phyloP scores from a whole-genome alignment of 768 basidiomycete species.

The Suillus spraguei region DNA sequence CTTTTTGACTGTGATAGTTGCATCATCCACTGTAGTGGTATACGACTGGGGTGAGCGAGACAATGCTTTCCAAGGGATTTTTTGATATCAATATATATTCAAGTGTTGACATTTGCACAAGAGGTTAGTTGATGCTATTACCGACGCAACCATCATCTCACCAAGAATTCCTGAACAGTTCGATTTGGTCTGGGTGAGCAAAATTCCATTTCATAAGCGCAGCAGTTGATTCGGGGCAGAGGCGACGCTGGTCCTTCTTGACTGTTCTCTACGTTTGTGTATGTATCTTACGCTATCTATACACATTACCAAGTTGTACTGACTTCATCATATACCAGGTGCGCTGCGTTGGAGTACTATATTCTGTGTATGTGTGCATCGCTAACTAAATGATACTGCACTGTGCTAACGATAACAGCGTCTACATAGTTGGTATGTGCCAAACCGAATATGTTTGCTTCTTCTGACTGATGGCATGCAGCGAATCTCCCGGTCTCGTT shows the following conservation, averaged over 20 bases:
- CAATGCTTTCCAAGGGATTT: background rate
- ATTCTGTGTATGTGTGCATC: background rate
- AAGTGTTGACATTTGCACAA: background rate
- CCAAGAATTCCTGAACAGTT: background rate
- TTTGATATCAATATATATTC: background rate
- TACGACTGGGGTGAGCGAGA: background rate
- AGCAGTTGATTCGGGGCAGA: background rate
- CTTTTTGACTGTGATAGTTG: background rate
- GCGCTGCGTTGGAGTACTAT: background rate
- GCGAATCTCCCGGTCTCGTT: background rate
- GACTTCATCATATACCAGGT: background rate
- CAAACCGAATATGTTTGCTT: background rate
- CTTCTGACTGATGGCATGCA: background rate
- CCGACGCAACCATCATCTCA: background rate
- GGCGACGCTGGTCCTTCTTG: background rate
- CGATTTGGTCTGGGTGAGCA: background rate
- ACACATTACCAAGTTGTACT: background rate
- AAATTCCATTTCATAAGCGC: background rate
- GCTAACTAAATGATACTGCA: background rate
- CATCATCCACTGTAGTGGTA: background rate
- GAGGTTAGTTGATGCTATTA: background rate
- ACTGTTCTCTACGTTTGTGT: conserved; percentile 1
- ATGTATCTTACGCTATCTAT: background rate
- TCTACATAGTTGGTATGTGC: background rate
- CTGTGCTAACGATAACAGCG: background rate